Percentiles rank a stretch among this genome's conserved stretches.
Conservation (phyloP, 164 flowering plant species). For the Saururus chinensis region DNA sequence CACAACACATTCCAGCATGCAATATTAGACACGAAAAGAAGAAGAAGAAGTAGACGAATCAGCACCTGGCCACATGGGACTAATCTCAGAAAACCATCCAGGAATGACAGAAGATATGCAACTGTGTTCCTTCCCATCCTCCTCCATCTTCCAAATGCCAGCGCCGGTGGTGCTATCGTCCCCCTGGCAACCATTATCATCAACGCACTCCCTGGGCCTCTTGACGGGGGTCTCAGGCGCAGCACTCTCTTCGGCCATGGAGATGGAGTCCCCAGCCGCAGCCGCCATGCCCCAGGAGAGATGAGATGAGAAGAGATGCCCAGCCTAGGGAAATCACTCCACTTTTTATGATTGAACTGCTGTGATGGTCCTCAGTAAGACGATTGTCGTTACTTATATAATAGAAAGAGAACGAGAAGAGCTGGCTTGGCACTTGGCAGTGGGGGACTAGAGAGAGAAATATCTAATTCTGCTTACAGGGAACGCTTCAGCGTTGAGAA, state of each 20-base stretch:
- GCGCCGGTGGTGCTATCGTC: background rate
- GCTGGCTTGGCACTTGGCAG: no score
- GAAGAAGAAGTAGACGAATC: conserved; percentile 1
- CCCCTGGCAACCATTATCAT: conserved; percentile 1
- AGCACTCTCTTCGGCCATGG: conserved; percentile 32
- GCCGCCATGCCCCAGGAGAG: background rate
- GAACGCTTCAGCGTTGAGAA: no score
- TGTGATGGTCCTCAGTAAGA: background rate
- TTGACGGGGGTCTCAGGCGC: conserved; percentile 32
- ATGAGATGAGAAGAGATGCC: background rate
- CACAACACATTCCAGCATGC: no score
- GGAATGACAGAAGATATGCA: conserved; percentile 57
- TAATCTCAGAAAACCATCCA: conserved; percentile 99
- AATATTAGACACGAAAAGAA: background rate
- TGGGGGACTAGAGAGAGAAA: no score
- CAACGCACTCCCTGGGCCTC: conserved; percentile 37
- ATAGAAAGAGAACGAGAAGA: no score
- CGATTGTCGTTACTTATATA: no score
- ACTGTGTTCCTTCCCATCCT: conserved; percentile 12
- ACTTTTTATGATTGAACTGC: background rate
- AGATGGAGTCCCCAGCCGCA: background rate
- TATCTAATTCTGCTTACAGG: no score
- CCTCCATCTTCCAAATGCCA: conserved; percentile 19
- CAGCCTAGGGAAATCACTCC: background rate
- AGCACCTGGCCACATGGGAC: conserved; percentile 99